phyloP scores from a whole-genome alignment of 805 yeast genomes.

The Yueomyces sp. region DNA sequence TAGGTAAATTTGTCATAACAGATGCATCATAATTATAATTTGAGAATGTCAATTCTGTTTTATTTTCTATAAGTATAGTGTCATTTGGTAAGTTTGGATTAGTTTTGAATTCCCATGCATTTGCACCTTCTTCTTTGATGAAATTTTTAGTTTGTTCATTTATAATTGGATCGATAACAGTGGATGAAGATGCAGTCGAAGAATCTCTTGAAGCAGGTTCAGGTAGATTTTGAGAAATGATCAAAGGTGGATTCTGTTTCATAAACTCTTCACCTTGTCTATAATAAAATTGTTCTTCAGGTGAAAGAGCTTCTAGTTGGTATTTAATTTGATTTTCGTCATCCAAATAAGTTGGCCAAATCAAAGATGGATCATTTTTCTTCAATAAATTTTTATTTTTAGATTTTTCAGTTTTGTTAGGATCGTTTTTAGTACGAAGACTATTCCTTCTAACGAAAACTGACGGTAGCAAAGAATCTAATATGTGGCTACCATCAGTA shows the following conservation, averaged over 20 bases:
- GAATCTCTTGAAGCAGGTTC: neutral
- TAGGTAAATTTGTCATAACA: constrained; percentile 69
- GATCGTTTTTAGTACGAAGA: neutral
- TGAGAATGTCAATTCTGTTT: constrained; percentile 44
- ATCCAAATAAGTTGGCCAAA: constrained; percentile 45
- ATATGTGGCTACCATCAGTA: neutral
- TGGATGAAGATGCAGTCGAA: constrained; percentile 2
- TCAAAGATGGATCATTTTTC: constrained; percentile 6
- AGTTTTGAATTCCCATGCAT: constrained; percentile 79
- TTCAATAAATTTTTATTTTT: neutral
- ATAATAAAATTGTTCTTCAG: constrained; percentile 28
- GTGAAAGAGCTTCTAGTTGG: constrained; percentile 46
- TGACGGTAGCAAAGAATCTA: neutral
- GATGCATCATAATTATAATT: constrained; percentile 48
- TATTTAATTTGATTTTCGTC: constrained; percentile 49
- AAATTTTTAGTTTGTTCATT: constrained; percentile 26
- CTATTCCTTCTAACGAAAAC: neutral
- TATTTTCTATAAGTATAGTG: constrained; percentile 49
- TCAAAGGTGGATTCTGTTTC: constrained; percentile 31
- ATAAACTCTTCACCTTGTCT: constrained; percentile 27
- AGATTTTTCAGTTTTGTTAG: constrained; percentile 1
- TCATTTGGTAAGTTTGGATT: constrained; percentile 39
- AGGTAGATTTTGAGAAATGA: constrained; percentile 18
- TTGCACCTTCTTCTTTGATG: constrained; percentile 78
- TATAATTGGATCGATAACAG: constrained; percentile 21